These are phyloP conservation scores for Pseudozyma thailandica DNA, from an alignment of 1,284 basidiomycete species.

Conservation along the genomic window DNA sequence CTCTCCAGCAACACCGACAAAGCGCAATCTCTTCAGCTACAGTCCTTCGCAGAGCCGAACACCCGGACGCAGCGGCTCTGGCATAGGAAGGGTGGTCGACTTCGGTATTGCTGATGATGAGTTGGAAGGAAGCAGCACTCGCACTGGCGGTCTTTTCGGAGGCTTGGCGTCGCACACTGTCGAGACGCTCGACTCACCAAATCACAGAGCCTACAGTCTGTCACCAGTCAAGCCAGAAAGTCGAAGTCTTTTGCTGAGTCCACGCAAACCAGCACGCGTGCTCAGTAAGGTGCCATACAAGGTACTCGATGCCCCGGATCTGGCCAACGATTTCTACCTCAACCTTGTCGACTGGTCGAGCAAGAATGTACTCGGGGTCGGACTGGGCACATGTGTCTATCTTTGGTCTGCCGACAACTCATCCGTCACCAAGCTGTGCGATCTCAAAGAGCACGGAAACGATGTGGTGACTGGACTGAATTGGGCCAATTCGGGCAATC, in stretches of 20 bases:
- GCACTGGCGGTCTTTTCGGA: conserved; percentile 54
- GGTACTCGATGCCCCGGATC: conserved; percentile 94
- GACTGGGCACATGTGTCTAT: conserved; percentile 90
- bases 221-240: conserved; percentile 88
- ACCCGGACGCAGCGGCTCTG: conserved; percentile 43
- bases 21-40: conserved; percentile 71
- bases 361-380: conserved; percentile 93
- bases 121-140: conserved; percentile 14
- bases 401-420: conserved; percentile 96
- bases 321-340: conserved; percentile 94
- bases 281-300: conserved; percentile 97
- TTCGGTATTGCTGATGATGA: conserved; percentile 47
- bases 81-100: conserved; percentile 37
- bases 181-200: conserved; percentile 70
- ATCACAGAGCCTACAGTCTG: conserved; percentile 87
- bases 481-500: conserved; percentile 75
- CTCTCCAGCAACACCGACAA: conserved; percentile 63
- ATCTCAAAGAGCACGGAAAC: conserved; percentile 73
- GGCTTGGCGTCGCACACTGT: conserved; percentile 34
- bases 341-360: conserved; percentile 98
- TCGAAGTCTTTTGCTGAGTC: conserved; percentile 84
- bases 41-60: conserved; percentile 49
- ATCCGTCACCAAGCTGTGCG: conserved; percentile 89
- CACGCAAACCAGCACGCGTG: conserved; percentile 80
- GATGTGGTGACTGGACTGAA: conserved; percentile 61